These are phyloP conservation scores for Solanum virginianum DNA, from an alignment of 257 asterid genomes.

Conservation along the genomic window DNA sequence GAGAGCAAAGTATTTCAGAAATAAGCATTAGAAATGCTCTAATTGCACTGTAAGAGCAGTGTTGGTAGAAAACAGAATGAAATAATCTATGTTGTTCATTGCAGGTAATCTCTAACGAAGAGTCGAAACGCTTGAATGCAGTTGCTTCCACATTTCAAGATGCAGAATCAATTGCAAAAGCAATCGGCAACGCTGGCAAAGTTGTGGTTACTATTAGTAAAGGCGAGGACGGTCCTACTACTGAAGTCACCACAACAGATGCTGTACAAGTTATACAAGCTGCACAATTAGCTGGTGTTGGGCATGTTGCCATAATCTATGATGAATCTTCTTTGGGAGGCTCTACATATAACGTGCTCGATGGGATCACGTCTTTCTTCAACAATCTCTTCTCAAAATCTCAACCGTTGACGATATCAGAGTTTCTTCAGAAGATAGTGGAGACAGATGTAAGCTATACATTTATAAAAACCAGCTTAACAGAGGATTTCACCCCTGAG, in stretches of 20 bases:
- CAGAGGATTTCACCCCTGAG: constrained; percentile 76
- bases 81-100: not conserved
- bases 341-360: constrained; percentile 65
- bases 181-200: constrained; percentile 89
- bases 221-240: constrained; percentile 55
- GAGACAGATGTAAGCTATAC: constrained; percentile 74
- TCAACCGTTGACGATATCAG: constrained; percentile 50
- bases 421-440: constrained; percentile 56
- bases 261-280: constrained; percentile 79
- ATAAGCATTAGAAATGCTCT: not conserved
- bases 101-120: constrained; percentile 69
- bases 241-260: constrained; percentile 48
- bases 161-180: constrained; percentile 76
- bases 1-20: not conserved
- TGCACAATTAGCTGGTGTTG: constrained; percentile 73
- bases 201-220: constrained; percentile 80
- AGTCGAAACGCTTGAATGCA: constrained; percentile 63
- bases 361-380: constrained; percentile 80
- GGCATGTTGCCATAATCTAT: constrained; percentile 71
- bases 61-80: not conserved
- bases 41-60: not conserved
- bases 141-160: constrained; percentile 61
- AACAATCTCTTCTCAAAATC: constrained; percentile 54
- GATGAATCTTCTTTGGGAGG: constrained; percentile 32
- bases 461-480: constrained; percentile 54